Evolutionary conservation across 2,329 filamentous ascomycete genomes (phyloP), one percentile per base, ranked within the genome.

Genomic region (Exophiala sideris): DNA sequence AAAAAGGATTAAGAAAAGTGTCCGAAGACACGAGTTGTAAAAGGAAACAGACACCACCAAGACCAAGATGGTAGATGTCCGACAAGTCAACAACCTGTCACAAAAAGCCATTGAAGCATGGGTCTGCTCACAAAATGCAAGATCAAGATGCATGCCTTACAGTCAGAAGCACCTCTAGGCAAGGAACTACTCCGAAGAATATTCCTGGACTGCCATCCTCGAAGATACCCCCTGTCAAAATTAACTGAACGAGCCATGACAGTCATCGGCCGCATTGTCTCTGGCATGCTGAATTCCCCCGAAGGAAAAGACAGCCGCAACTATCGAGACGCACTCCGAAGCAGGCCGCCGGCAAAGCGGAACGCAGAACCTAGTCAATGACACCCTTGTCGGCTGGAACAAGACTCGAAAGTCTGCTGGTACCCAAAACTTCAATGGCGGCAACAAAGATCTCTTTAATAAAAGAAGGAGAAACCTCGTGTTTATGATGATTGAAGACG

Each of bases 131-230:
- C 20, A 29, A 29, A 14, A 50, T 16, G 9, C 11, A 21, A 21
- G 11, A 10, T 41, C n/a, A 45, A 24, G 14, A 9, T 35, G 50
- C 45, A 48, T 53, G 38, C 50, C 50, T 44, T 36, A 32, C 18
- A 34, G 45, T 54, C 32, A 48, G 45, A 45, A 46, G 46, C n/a
- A 39, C 51, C 45, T 48, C 51, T 54, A 48, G 51, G 51, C 45
- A 54, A 44, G 45, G 51, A 54, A 49, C 16, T 54, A 40, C 45
- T 49, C 39, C 6, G 34, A 24, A 34, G 29, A 48, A 40, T 40
- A 54, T 54, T 54, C 51, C 45, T 49, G 51, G 40, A 49, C 9
- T 54, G 45, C 51, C 45, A 45, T 54, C 51, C 29, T 54, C 45
- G 29, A 49, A 39, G 20, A 33, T 18, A 53, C 50, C 45, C 10